A percentile compares a stretch with the other conserved stretches of the same genome.
These are phyloP conservation scores for Silene noctiflora DNA, from an alignment of 179 eudicot species.

Conservation along the genomic window DNA sequence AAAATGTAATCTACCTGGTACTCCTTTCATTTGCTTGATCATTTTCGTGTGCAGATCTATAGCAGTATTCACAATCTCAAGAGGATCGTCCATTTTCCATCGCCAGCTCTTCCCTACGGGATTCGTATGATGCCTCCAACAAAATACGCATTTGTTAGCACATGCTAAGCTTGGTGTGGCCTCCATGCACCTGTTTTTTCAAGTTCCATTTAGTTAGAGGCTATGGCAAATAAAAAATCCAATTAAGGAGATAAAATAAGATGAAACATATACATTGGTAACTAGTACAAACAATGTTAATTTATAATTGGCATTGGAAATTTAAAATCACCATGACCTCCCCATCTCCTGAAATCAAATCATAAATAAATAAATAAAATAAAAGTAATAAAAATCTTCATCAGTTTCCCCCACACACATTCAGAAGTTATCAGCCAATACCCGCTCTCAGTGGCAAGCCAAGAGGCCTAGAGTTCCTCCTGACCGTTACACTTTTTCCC, in stretches of 20 bases:
- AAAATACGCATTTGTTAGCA: slow-evolving; percentile 97
- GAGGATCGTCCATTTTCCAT: slow-evolving; percentile 98
- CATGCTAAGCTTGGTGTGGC: slow-evolving; percentile 97
- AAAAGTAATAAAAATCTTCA: not conserved
- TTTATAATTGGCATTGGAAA: too few species aligned
- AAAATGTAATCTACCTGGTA: slow-evolving; percentile 61
- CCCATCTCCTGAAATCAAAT: too few species aligned
- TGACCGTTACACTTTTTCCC: not conserved
- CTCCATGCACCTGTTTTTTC: slow-evolving; percentile 82
- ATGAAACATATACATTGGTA: not conserved
- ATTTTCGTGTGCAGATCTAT: slow-evolving; percentile 85
- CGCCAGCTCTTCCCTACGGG: slow-evolving; percentile 95
- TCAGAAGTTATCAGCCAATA: not conserved
- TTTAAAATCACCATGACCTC: not conserved
- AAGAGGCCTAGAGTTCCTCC: not conserved
- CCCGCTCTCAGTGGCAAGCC: not conserved
- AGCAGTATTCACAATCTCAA: slow-evolving; percentile 82
- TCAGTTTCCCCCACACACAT: not conserved
- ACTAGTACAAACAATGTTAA: too few species aligned
- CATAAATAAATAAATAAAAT: too few species aligned
- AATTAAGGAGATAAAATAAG: not conserved
- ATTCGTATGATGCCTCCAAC: slow-evolving; percentile 99
- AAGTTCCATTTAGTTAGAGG: not conserved
- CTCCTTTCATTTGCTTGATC: slow-evolving; percentile 99
- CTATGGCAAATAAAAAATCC: not conserved